Base-by-base conservation (phyloP, 2,329 filamentous ascomycete species). In the Elsinoe necatrix region DNA sequence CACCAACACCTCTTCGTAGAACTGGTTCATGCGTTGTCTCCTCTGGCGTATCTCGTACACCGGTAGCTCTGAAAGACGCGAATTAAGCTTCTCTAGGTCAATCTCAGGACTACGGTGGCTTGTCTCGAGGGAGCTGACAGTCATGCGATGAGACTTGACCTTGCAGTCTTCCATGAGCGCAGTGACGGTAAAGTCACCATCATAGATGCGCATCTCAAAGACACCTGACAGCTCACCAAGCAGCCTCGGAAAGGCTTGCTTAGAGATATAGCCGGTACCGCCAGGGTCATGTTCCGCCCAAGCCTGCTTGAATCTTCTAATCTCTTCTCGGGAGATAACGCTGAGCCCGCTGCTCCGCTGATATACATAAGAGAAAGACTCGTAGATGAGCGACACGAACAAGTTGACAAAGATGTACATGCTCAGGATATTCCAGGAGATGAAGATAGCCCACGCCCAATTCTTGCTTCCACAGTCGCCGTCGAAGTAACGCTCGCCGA, bases 391-490 rank as follows among this genome's bases (percentile, higher is more conserved):
- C 50, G 93, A 98, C 58, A 98, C 92, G 71, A 98, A 98, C 68
- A 98, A 75, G 67, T 92, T 96, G 67, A 97, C 92, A 67, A 98
- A 98, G 66, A 98, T 95, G 73, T 98, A 98, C 93, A 98, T 98
- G 86, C 92, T 97, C 72, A 98, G 80, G 65, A 98, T 92, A 75
- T 98, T 98, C 93, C 93, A 98, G 3, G 86, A 83, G 58, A 97
- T 90, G 75, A 98, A 98, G 8, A 98, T 77, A 31, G 84, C 82
- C 54, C 90, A 80, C 6, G 93, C 90, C 90, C 93, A 98, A 37
- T 83, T 80, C 52, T 84, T 81, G 72, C 92, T 95, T 58, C 93
- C 93, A 67, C 93, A 98, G 72, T 98, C 95, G 65, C 89, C 93
- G 41, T 87, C 75, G 65, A 90, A 92, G 71, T 95, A 96, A 37